Conservation (phyloP, 1,139 yeast genomes). For the Hansenula sp. region DNA sequence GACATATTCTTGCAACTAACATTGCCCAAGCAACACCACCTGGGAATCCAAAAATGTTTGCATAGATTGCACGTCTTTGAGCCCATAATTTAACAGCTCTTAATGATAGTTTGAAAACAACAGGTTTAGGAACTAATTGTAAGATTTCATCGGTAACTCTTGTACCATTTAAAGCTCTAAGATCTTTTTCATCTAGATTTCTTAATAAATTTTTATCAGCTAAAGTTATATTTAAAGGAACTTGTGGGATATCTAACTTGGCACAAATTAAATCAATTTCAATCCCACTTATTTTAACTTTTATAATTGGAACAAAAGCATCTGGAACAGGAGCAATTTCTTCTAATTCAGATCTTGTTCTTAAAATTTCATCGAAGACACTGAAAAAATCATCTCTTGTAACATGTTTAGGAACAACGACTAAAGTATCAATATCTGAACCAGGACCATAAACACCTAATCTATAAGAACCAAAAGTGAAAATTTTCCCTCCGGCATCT, state of each 20-base stretch:
- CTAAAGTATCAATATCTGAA: slow-evolving; percentile 92
- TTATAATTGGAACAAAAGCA: slow-evolving; percentile 94
- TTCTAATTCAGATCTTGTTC: slow-evolving; percentile 73
- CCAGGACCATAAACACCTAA: slow-evolving; percentile 98
- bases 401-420: slow-evolving; percentile 97
- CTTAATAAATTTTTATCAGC: slow-evolving; percentile 81
- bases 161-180: slow-evolving; percentile 90
- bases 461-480: slow-evolving; percentile 91
- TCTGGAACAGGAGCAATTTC: slow-evolving; percentile 94
- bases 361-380: slow-evolving; percentile 65
- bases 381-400: slow-evolving; percentile 82
- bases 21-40: slow-evolving; percentile 99
- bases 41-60: slow-evolving; percentile 93
- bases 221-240: slow-evolving; percentile 69
- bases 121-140: slow-evolving; percentile 84
- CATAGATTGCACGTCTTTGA: slow-evolving; percentile 88
- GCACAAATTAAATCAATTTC: slow-evolving; percentile 90
- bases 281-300: slow-evolving; percentile 81
- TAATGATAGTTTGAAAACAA: slow-evolving; percentile 88
- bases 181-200: slow-evolving; percentile 86
- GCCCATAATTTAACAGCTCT: slow-evolving; percentile 97
- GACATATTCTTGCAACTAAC: slow-evolving; percentile 96
- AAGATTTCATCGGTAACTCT: slow-evolving; percentile 95
- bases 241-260: slow-evolving; percentile 72
- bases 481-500: slow-evolving; percentile 96